Evolutionary conservation across 176 grass and related monocot species (phyloP), one percentile per base, ranked within the genome.

Genomic region (Echinochloa phyllopogon): DNA sequence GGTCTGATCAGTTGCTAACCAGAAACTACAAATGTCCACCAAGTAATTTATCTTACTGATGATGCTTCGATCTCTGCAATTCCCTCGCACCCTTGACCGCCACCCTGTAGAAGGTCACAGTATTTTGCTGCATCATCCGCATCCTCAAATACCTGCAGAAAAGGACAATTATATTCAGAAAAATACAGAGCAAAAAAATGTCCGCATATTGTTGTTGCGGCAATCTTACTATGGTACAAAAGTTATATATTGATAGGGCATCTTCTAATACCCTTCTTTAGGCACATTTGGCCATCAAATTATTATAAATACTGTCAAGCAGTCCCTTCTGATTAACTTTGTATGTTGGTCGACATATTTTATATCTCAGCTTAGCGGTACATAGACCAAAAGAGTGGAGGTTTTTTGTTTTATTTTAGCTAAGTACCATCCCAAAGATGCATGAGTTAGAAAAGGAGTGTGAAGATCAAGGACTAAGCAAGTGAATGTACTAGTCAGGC

Each of bases 31-130:
- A 85, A 78, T 9, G 47, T 25, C 47, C 63, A 79, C 50, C 39
- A 39, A 36, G 8, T 7, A 81, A 68, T 60, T 68, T 33, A 41
- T 78, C 89, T 96, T 88, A 96, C 96, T 3, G 93, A 98, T 87
- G 96, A 96, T 10, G 96, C 96, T 56, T 98, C 96, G 38, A 98
- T 69, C 81, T 98, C 96, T 74, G 93, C 93, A 84, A 96, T 96
- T 55, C 93, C 96, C 50, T 98, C 93, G 0, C 93, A 98, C 10
- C 96, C 95, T 84, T 98, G 92, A 85, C 95, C 91, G 12, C 85
- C 95, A 23, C 90, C 96, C 69, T 95, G 76, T 50, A 98, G 89
- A 65, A 98, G 45, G 69, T 98, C 93, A 71, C 96, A 94, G 65
- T 96, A 98, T 69, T 79, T 98, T 44, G 69, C 85, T 77, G 96